A percentile compares a stretch with the other conserved stretches of the same genome.
Conservation (phyloP, 2,329 filamentous ascomycete genomes). For the Penicillium sp. region DNA sequence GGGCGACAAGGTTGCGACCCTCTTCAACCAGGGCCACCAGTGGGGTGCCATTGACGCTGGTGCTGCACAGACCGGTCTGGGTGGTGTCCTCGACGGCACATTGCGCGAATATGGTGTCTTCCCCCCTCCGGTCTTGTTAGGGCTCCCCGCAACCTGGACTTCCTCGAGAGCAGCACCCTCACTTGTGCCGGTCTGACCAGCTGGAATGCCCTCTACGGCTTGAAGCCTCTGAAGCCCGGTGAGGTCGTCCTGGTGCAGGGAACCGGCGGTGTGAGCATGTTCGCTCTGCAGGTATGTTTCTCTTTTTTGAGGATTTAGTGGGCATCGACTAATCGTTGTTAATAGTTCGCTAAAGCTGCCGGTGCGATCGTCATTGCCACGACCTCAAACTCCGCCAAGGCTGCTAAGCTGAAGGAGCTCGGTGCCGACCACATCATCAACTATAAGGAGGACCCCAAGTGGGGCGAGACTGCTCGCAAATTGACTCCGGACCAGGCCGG, state of each 20-base stretch:
- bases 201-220: conserved; percentile 62
- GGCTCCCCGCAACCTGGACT: conserved; percentile 53
- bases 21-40: conserved; percentile 56
- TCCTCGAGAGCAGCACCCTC: conserved; percentile 54
- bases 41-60: conserved; percentile 44
- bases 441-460: conserved; percentile 54
- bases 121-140: conserved; percentile 62
- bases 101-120: conserved; percentile 65
- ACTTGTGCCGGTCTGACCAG: conserved; percentile 59
- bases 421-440: conserved; percentile 58
- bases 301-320: background rate
- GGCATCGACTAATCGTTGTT: background rate
- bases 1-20: conserved; percentile 54
- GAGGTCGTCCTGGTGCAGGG: conserved; percentile 56
- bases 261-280: conserved; percentile 57
- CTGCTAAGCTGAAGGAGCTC: conserved; percentile 48
- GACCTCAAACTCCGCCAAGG: conserved; percentile 54
- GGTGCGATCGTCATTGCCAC: conserved; percentile 56
- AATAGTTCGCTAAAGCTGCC: conserved; percentile 46
- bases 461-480: conserved; percentile 55
- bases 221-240: conserved; percentile 51
- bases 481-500: conserved; percentile 49
- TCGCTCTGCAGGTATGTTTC: conserved; percentile 47
- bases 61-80: conserved; percentile 54
- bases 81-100: conserved; percentile 62